Percentiles rank a stretch among this genome's conserved stretches.
phyloP scores from a whole-genome alignment of 2,329 filamentous ascomycete species.

The Biscogniauxia marginata region DNA sequence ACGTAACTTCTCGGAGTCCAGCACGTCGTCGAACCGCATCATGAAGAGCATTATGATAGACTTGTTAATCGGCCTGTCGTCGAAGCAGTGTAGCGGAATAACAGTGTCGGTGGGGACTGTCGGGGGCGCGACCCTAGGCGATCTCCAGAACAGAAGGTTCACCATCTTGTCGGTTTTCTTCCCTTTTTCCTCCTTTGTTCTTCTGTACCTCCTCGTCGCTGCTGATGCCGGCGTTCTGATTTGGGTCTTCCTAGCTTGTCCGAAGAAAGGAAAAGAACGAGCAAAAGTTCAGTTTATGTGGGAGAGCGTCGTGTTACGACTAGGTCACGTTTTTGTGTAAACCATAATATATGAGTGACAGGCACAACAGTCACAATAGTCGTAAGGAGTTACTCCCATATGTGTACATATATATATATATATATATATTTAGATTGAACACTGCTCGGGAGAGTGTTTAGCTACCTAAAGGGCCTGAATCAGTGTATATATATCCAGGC shows the following conservation, averaged over 20 bases:
- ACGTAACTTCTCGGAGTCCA: slow-evolving; percentile 40
- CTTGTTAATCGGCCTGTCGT: slow-evolving; percentile 15
- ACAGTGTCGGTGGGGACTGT: slow-evolving; percentile 10
- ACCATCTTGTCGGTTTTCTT: neutral
- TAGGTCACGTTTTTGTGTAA: no score
- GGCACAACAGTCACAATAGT: no score
- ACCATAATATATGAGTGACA: no score
- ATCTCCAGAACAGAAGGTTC: neutral
- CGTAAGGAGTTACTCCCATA: no score
- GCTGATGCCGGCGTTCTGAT: neutral
- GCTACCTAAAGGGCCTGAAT: no score
- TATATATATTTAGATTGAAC: no score
- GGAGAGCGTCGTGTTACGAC: no score
- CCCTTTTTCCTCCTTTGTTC: neutral
- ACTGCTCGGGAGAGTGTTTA: no score
- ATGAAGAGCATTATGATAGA: slow-evolving; percentile 13
- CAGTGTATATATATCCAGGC: no score
- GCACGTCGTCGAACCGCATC: slow-evolving; percentile 29
- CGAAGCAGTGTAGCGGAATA: slow-evolving; percentile 15
- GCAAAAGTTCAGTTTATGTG: neutral
- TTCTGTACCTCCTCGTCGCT: neutral
- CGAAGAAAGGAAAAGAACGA: no score
- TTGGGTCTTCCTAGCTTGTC: neutral
- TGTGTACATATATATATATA: no score
- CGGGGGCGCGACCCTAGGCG: neutral